Conservation (phyloP, 257 asterid genomes). For the Lantana camara region DNA sequence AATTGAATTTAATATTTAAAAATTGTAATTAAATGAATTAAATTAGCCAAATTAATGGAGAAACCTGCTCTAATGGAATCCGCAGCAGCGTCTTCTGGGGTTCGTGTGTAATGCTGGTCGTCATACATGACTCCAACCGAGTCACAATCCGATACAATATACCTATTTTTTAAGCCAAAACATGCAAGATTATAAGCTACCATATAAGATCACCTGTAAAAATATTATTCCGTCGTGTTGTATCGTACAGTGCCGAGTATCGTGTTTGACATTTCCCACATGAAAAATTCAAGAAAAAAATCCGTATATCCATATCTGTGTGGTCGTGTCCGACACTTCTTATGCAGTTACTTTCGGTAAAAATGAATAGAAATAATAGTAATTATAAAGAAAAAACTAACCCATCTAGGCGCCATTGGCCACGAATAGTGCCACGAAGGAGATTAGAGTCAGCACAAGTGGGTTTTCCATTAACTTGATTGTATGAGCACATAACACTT, state of each 20-base stretch:
- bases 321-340: too few species aligned
- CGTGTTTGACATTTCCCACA: too few species aligned
- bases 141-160: constrained; percentile 91
- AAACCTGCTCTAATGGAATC: constrained; percentile 75
- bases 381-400: constrained; percentile 4
- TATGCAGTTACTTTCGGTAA: too few species aligned
- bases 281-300: too few species aligned
- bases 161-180: constrained; percentile 34
- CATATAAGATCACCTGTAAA: too few species aligned
- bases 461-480: constrained; percentile 90
- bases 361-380: not conserved
- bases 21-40: not conserved
- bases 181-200: too few species aligned
- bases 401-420: constrained; percentile 88
- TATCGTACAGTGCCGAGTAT: too few species aligned
- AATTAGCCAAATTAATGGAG: too few species aligned
- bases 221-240: too few species aligned
- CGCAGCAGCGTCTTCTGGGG: constrained; percentile 87
- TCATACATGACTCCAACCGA: constrained; percentile 66
- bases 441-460: constrained; percentile 88
- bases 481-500: constrained; percentile 95
- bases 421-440: constrained; percentile 77
- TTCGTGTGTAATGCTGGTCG: constrained; percentile 61
- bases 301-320: too few species aligned
- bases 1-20: not conserved